These are phyloP conservation scores for Arthrinium phaeospermum DNA, from an alignment of 2,329 filamentous ascomycete species.

Conservation along the genomic window DNA sequence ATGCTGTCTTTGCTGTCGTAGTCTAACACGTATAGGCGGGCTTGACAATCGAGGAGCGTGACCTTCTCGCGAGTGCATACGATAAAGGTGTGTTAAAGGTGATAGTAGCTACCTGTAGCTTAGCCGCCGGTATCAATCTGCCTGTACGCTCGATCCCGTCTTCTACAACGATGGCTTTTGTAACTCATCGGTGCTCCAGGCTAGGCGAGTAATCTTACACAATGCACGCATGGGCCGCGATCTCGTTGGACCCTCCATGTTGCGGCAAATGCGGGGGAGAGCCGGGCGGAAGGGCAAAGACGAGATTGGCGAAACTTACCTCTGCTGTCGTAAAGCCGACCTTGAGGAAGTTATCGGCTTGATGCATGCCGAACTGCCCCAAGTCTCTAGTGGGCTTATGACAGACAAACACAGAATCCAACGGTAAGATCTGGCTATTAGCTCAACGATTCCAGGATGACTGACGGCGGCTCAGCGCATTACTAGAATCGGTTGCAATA, in stretches of 20 bases:
- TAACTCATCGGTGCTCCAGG: conserved; percentile 36
- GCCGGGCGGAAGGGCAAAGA: conserved; percentile 82
- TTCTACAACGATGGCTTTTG: neutral
- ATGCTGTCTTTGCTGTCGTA: neutral
- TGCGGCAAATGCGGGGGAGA: conserved; percentile 80
- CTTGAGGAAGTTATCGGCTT: conserved; percentile 73
- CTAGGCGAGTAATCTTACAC: conserved; percentile 76
- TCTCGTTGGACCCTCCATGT: conserved; percentile 77
- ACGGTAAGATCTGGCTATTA: conserved; percentile 48
- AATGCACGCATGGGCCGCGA: conserved; percentile 78
- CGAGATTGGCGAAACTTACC: conserved; percentile 76
- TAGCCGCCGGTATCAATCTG: conserved; percentile 84
- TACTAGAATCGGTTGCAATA: conserved; percentile 74
- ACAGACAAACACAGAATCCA: conserved; percentile 72
- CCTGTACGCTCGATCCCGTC: conserved; percentile 34
- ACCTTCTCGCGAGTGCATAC: conserved; percentile 73
- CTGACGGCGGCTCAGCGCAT: conserved; percentile 54
- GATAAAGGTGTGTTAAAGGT: conserved; percentile 71
- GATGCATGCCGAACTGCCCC: conserved; percentile 74
- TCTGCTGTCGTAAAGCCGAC: conserved; percentile 73
- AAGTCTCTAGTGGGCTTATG: conserved; percentile 70
- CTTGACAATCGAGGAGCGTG: conserved; percentile 76
- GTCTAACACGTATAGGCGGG: conserved; percentile 56
- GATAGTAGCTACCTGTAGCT: conserved; percentile 77
- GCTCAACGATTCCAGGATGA: neutral